A percentile compares a stretch with the other conserved stretches of the same genome.
These are phyloP conservation scores for Ceratobasidium sp. DNA, from an alignment of 1,284 basidiomycete species.

Conservation along the genomic window DNA sequence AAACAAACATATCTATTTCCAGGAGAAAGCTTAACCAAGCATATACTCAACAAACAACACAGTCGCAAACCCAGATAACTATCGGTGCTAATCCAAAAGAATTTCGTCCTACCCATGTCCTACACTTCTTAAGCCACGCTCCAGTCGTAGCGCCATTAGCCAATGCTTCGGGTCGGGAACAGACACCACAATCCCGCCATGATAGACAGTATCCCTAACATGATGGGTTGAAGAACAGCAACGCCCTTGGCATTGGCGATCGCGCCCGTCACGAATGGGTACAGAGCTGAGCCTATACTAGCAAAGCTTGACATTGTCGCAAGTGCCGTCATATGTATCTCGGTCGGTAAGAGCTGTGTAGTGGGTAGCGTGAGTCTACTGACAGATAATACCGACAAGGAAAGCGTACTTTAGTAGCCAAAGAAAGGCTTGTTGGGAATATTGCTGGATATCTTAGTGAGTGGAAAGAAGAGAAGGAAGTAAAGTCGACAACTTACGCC, in stretches of 20 bases:
- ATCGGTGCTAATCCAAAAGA: too few species aligned
- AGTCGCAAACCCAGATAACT: too few species aligned
- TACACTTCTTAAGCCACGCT: neutral
- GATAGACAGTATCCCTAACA: constrained; percentile 61
- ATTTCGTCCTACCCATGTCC: neutral
- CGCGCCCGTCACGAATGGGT: constrained; percentile 67
- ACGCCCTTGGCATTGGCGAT: constrained; percentile 64
- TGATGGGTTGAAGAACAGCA: constrained; percentile 64
- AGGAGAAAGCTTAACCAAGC: too few species aligned
- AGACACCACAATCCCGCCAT: constrained; percentile 64
- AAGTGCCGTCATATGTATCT: constrained; percentile 62
- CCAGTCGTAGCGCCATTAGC: too few species aligned
- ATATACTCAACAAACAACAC: constrained; percentile 13
- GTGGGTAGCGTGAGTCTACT: too few species aligned
- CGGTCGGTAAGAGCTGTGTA: constrained; percentile 65
- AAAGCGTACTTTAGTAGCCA: constrained; percentile 46
- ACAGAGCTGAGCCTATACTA: constrained; percentile 60
- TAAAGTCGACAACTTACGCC: constrained; percentile 60
- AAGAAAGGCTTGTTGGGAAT: constrained; percentile 63
- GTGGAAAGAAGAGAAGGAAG: too few species aligned
- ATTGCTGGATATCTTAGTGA: constrained; percentile 60
- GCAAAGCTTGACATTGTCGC: constrained; percentile 47
- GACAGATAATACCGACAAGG: too few species aligned
- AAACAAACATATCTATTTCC: neutral
- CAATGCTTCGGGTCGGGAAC: constrained; percentile 62